Evolutionary conservation across 2,329 filamentous ascomycete species (phyloP), one percentile per base, ranked within the genome.

Genomic region (Alternaria angustiovoidea): DNA sequence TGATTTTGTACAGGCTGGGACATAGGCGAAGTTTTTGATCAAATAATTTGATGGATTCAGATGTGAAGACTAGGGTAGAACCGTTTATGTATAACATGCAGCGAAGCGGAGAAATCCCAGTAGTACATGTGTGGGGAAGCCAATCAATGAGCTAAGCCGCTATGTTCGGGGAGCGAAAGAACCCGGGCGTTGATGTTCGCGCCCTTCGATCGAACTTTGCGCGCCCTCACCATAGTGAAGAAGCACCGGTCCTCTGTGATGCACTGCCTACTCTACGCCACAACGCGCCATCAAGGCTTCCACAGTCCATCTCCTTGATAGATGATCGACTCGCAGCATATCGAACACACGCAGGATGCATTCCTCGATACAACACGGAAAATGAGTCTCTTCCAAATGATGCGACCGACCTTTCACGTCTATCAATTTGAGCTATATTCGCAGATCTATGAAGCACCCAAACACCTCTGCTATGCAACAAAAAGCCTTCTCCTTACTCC

Each of bases 1-100:
- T 59, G 63, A 38, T 61, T 54, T 36, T 62, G 58, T 51, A 60
- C 54, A 11, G 61, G 43, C 55, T 68, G 67, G 52, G 71, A 71
- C 69, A 73, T 72, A 24, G 59, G 62, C 48, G 20, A 30, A 32
- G 5, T 36, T 38, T n/a, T n/a, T 20, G 12, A 38, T 16, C 18
- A 16, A 22, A 52, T 8, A 38, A 46, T 30, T 34, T 20, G 14
- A 53, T 34, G 26, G 42, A 51, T 26, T 38, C 34, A 14, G n/a
- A 12, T 36, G 30, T 20, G 20, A 49, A 26, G n/a, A 41, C 46
- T 18, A 38, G 46, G 46, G 30, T 49, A 49, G 22, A 26, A 24
- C 46, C 30, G 32, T 49, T 36, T 49, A 49, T 49, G 46, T 49
- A 41, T 11, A 41, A 41, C 18, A 36, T 49, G 46, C 46, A 36